Conservation (phyloP, 2,329 filamentous ascomycete species). For the Celoporthe dispersa region DNA sequence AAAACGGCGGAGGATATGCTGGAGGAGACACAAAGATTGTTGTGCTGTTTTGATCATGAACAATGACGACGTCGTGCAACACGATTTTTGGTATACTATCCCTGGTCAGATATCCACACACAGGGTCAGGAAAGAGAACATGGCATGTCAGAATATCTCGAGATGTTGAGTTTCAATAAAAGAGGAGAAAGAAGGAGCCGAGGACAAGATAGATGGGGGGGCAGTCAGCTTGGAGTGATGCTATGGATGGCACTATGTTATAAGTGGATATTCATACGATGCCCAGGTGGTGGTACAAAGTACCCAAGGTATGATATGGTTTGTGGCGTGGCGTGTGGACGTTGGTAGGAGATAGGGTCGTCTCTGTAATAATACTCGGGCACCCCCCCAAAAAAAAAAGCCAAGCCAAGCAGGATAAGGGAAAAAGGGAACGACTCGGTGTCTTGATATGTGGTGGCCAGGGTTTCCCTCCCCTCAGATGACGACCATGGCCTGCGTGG, state of each 20-base stretch:
- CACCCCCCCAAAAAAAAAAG: not conserved
- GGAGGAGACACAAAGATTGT: not conserved
- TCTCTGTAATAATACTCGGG: not conserved
- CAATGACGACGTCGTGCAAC: not conserved
- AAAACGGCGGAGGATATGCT: not conserved
- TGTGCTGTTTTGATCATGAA: not conserved
- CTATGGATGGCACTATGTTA: not conserved
- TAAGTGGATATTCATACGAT: not conserved
- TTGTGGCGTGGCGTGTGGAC: not conserved
- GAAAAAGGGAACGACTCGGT: not conserved
- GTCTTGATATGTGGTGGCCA: slow-evolving; percentile 1
- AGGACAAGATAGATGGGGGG: not conserved
- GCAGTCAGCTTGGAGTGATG: not conserved
- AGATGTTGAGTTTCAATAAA: not conserved
- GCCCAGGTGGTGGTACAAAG: not conserved
- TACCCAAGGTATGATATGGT: not conserved
- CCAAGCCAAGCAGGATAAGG: not conserved
- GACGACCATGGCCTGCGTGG: slow-evolving; percentile 11
- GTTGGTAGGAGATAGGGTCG: not conserved
- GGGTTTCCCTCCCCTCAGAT: slow-evolving; percentile 8
- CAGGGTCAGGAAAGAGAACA: not conserved
- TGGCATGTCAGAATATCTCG: not conserved
- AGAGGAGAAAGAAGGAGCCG: not conserved
- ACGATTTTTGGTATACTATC: not conserved
- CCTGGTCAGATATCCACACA: not conserved